Base-by-base conservation (phyloP, 352 stramenopile genomes). In the Pythium dissimile region DNA sequence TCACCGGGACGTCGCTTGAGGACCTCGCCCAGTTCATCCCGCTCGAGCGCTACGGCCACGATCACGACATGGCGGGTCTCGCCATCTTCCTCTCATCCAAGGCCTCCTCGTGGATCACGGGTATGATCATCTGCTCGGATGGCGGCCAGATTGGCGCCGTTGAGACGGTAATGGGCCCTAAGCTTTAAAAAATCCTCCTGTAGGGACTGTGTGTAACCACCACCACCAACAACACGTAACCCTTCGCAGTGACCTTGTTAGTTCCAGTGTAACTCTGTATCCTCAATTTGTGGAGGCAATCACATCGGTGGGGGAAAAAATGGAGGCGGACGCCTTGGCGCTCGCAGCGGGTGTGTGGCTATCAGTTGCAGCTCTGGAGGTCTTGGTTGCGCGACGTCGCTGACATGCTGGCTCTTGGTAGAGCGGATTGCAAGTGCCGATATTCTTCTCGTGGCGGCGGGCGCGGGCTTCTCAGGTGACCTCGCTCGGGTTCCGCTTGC, bases 51-150 rank as follows among this genome's bases (percentile, higher is more conserved):
- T 81, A 92, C 67, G 94, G 95, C 6, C 70, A 88, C 35, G 59
- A 72, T 27, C 75, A 95, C 55, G 95, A 99, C 68, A 98, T 98
- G 86, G 91, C 88, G 11, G 94, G 91, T 9, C 75, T 96, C 18
- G 89, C 84, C 45, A 79, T 99, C 48, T 99, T 97, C 67, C 51
- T 98, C 28, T 80, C 81, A 16, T 97, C 85, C 20, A 80, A 77
- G 47, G 95, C 90, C 6, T 94, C 86, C 0, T 75, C 80, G 1
- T 99, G 88, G 88, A 91, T 96, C 66, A 97, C 93, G 6, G 95
- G 94, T 24, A 78, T 91, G 42, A 77, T 97, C 51, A 77, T 98
- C 35, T 82, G 77, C 56, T 85, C 96, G 21, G 95, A 99, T 70
- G 95, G 95, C 31, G 95, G 95, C 1, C 72, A 83, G 46, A 58